Percentiles rank a stretch among this genome's conserved stretches.
These are phyloP conservation scores for Aspergillus hancockii DNA, from an alignment of 495 filamentous ascomycete genomes.

Conservation along the genomic window DNA sequence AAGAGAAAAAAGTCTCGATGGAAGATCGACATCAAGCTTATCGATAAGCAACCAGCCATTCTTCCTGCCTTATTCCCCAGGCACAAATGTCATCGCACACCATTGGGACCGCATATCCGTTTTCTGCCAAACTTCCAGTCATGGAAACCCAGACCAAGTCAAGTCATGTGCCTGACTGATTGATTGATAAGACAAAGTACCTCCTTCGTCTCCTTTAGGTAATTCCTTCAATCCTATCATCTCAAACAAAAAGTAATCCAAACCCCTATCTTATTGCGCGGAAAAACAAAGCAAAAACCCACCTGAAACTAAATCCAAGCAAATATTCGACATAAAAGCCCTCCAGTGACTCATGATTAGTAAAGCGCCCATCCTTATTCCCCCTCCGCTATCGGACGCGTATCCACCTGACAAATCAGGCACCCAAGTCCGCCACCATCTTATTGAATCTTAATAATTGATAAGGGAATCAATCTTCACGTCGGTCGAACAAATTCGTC, in stretches of 20 bases:
- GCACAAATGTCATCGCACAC: too few species aligned
- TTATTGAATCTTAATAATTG: neutral
- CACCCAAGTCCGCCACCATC: neutral
- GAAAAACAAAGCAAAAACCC: neutral
- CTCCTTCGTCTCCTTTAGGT: neutral
- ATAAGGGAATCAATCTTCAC: neutral
- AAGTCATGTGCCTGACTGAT: neutral
- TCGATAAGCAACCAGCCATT: neutral
- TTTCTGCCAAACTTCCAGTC: neutral
- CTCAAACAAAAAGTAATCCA: too few species aligned
- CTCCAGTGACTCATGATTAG: constrained; percentile 2
- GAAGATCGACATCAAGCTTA: neutral
- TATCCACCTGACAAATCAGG: constrained; percentile 1
- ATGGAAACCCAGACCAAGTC: too few species aligned
- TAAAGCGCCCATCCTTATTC: neutral
- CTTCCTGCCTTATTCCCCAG: neutral
- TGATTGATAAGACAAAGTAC: constrained; percentile 1
- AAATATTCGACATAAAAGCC: too few species aligned
- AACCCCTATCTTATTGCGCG: too few species aligned
- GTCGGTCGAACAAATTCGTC: too few species aligned
- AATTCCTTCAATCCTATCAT: neutral
- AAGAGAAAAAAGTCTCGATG: neutral
- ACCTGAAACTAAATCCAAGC: too few species aligned
- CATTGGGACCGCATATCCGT: neutral
- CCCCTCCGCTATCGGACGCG: neutral